Evolutionary conservation across 768 basidiomycete species (phyloP).

Genomic region (Tylopilus balloui): DNA sequence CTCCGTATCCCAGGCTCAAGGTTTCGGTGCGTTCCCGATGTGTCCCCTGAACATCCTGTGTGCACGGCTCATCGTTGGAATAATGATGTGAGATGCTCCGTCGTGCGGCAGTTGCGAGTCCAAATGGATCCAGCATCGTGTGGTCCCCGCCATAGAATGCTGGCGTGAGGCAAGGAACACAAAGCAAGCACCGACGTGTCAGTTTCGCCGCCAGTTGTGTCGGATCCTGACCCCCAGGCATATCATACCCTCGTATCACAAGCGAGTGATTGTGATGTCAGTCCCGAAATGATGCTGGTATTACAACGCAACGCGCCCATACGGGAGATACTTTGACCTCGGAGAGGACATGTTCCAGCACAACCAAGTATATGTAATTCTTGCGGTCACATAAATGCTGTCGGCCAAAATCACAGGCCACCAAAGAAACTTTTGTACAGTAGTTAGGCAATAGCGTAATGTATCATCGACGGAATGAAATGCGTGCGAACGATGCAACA

Average conservation of each 20-base stretch:
- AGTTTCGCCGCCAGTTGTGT: slow-evolving; percentile 2
- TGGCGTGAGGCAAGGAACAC: slow-evolving; percentile 11
- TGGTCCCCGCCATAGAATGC: slow-evolving; percentile 1
- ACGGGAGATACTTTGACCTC: slow-evolving; percentile 2
- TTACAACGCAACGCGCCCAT: background rate
- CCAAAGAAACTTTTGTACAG: slow-evolving; percentile 24
- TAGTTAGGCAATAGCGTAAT: slow-evolving; percentile 32
- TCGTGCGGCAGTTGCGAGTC: slow-evolving; percentile 10
- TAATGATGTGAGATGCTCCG: slow-evolving; percentile 1
- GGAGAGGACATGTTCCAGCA: slow-evolving; percentile 3
- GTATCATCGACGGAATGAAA: slow-evolving; percentile 28
- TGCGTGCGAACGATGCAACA: slow-evolving; percentile 31
- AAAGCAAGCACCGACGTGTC: background rate
- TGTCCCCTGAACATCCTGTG: slow-evolving; percentile 11
- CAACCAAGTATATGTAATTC: too few species aligned
- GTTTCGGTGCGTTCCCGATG: slow-evolving; percentile 11
- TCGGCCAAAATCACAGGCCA: slow-evolving; percentile 7
- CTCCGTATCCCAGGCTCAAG: slow-evolving; percentile 9
- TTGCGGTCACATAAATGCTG: slow-evolving; percentile 10
- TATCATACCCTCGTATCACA: background rate
- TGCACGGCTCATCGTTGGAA: background rate
- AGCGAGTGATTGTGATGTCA: slow-evolving; percentile 12
- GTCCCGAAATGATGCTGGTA: background rate
- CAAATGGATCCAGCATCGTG: slow-evolving; percentile 12
- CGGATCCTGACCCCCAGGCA: slow-evolving; percentile 12